Evolutionary conservation across 106 monocot species (phyloP).

Genomic region (Acanthochlamys bracteata): DNA sequence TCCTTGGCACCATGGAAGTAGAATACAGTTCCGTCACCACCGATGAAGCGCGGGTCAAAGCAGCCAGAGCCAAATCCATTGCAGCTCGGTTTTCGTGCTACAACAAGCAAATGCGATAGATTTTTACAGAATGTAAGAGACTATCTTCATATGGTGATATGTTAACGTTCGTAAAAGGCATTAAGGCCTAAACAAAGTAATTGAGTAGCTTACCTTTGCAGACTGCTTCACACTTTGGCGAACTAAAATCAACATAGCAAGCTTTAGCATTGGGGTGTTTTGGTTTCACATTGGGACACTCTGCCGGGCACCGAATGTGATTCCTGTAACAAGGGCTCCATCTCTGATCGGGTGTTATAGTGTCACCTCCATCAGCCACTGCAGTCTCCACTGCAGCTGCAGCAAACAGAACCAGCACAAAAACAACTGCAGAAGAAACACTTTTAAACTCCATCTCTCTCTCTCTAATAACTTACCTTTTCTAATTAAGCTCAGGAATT

Average conservation of each 20-base stretch:
- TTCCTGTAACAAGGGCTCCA: not conserved
- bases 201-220: constrained; percentile 1
- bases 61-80: not conserved
- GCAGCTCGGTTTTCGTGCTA: not conserved
- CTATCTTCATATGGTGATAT: not conserved
- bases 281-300: not conserved
- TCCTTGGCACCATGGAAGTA: constrained; percentile 8
- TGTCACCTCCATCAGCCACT: not conserved
- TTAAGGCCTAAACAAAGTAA: too few species aligned
- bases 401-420: not conserved
- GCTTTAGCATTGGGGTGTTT: not conserved
- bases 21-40: constrained; percentile 7
- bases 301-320: not conserved
- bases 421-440: not conserved
- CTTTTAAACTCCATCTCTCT: too few species aligned
- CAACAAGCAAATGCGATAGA: not conserved
- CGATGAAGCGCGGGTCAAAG: constrained; percentile 3
- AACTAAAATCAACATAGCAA: not conserved
- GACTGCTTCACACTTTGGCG: constrained; percentile 4
- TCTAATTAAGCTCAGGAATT: too few species aligned
- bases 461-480: too few species aligned
- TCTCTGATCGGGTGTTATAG: not conserved
- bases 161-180: too few species aligned
- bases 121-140: too few species aligned
- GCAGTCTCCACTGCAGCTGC: not conserved